Percentiles rank a stretch among this genome's conserved stretches.
Evolutionary conservation across 225 moss, liverwort and hornwort species (phyloP).

Genomic region (Neckera pumila): DNA sequence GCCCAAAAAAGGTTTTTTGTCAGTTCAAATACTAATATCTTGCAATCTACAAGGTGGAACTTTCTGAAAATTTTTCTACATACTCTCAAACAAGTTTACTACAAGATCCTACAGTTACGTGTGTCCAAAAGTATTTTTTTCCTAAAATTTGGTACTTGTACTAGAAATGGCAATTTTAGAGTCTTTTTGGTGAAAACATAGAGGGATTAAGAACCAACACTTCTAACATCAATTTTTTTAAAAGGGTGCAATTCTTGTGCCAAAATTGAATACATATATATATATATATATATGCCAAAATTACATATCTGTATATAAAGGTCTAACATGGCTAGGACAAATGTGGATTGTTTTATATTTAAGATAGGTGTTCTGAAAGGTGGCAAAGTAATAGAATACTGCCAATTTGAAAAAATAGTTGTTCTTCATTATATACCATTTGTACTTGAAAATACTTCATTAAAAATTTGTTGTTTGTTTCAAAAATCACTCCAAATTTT

Average conservation of each 20-base stretch:
- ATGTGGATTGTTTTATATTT: neutral
- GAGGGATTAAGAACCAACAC: neutral
- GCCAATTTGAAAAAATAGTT: rapidly evolving
- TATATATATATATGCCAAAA: too few species aligned
- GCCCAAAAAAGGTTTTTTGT: too few species aligned
- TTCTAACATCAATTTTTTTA: neutral
- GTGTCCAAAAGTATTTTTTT: too few species aligned
- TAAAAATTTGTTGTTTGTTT: rapidly evolving
- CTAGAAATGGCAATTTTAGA: too few species aligned
- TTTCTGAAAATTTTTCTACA: too few species aligned
- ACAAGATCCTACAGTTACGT: too few species aligned
- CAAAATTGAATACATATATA: too few species aligned
- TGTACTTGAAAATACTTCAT: neutral
- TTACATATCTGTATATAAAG: neutral
- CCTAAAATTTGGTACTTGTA: too few species aligned
- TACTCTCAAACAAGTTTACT: too few species aligned
- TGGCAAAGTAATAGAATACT: neutral
- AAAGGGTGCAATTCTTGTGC: rapidly evolving
- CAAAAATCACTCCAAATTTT: neutral
- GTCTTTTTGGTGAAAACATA: too few species aligned
- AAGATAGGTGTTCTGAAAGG: rapidly evolving
- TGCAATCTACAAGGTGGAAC: too few species aligned
- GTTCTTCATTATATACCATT: neutral
- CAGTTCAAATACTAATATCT: too few species aligned
- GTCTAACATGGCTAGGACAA: neutral